Evolutionary conservation across 2,329 filamentous ascomycete species (phyloP), one percentile per base, ranked within the genome.

Genomic region (Sporothrix curviconia): DNA sequence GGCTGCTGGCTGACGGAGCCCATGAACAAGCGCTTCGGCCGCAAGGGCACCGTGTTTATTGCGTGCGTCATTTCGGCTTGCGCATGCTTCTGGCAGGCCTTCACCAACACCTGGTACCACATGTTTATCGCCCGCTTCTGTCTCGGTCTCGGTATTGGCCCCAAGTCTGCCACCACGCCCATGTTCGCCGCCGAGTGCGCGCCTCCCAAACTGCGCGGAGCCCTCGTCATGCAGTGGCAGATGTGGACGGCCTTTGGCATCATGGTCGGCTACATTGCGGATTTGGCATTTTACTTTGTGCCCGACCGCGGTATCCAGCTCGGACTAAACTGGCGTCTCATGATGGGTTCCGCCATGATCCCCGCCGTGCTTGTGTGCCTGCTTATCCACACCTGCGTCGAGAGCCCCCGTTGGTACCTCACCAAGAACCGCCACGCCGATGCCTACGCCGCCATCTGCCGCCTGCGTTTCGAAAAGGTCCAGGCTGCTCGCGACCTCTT

Each of bases 1-100:
- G 85, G 86, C 19, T 90, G 86, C 70, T 90, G 87, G 87, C 74
- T 86, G 47, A 89, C 85, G 0, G 82, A 85, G 37, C 87, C 87
- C 1, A 78, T 90, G 69, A 90, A 90, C 70, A 80, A 83, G 56
- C 74, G 67, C 60, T 85, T 90, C 61, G 88, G 87, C 12, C 82
- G 87, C 50, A 78, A 86, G 2, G 86, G 87, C 12, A 89, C 85
- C 2, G 84, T 89, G 50, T 88, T 88, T 67, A 73, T 88, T 36
- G 82, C 84, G 7, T 88, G 86, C 63, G 70, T 80, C 30, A 76
- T 64, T 52, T 63, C 61, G 2, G 61, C 60, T 0, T 4, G 39
- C 5, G 46, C 60, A 2, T 64, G 61, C 61, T 78, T 83, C 62
- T 78, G 76, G 70, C 74, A 78, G 60, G 71, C 70, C 2, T 74